phyloP scores from a whole-genome alignment of 2,329 filamentous ascomycete genomes.

The Neocucurbitaria cava region DNA sequence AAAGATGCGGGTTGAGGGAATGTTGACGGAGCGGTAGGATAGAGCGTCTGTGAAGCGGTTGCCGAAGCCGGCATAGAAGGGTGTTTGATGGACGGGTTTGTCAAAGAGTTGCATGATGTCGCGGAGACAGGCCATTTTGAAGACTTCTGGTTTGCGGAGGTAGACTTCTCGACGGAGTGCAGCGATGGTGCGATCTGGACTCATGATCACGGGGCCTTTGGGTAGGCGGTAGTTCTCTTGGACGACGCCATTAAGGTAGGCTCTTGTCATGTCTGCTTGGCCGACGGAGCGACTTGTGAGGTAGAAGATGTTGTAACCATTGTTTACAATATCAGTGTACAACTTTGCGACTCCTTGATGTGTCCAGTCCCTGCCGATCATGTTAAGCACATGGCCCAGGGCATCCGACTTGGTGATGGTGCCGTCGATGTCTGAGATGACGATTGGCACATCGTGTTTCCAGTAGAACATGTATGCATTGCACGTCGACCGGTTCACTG shows the following conservation, averaged over 20 bases:
- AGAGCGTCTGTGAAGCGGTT: conserved; percentile 96
- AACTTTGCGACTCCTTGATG: conserved; percentile 96
- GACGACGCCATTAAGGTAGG: conserved; percentile 86
- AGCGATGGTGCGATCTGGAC: conserved; percentile 92
- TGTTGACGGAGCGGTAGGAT: conserved; percentile 94
- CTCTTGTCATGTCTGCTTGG: conserved; percentile 86
- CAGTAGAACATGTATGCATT: conserved; percentile 92
- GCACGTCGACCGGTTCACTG: conserved; percentile 92
- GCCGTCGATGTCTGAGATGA: conserved; percentile 98
- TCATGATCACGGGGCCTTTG: conserved; percentile 91
- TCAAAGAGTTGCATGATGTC: conserved; percentile 91
- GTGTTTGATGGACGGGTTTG: conserved; percentile 67
- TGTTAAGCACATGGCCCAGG: conserved; percentile 90
- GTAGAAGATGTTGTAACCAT: conserved; percentile 99
- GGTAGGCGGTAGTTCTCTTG: conserved; percentile 89
- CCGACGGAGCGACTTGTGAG: conserved; percentile 93
- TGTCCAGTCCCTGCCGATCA: conserved; percentile 98
- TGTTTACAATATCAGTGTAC: conserved; percentile 92
- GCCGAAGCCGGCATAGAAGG: conserved; percentile 97
- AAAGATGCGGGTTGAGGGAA: conserved; percentile 92
- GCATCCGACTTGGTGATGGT: conserved; percentile 98
- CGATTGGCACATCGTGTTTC: conserved; percentile 88
- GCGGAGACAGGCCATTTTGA: conserved; percentile 98
- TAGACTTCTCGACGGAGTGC: conserved; percentile 92
- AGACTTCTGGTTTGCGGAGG: conserved; percentile 93